Conservation (phyloP, 768 basidiomycete genomes). For the Mycena belliarum region DNA sequence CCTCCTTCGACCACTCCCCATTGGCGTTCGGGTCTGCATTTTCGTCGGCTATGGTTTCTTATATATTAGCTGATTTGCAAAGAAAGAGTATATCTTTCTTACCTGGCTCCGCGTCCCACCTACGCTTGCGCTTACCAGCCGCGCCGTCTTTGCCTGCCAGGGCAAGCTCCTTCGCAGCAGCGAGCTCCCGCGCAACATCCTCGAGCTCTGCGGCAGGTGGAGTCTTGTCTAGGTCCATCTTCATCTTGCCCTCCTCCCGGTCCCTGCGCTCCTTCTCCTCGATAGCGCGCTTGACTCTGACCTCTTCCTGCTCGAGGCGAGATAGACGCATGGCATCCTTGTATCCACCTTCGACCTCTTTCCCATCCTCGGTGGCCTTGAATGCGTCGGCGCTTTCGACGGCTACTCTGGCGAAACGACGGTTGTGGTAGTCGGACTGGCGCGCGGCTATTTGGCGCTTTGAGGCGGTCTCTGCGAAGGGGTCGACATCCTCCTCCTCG, state of each 20-base stretch:
- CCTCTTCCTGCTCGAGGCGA: slow-evolving; percentile 92
- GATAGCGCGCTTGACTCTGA: slow-evolving; percentile 76
- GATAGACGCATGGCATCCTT: slow-evolving; percentile 94
- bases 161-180: slow-evolving; percentile 50
- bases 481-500: slow-evolving; percentile 90
- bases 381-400: slow-evolving; percentile 83
- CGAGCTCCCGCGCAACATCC: slow-evolving; percentile 70
- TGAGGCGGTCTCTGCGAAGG: slow-evolving; percentile 89
- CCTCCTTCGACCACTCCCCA: slow-evolving; percentile 77
- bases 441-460: slow-evolving; percentile 92
- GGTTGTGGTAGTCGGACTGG: slow-evolving; percentile 93
- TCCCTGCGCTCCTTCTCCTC: slow-evolving; percentile 86
- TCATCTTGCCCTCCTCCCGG: slow-evolving; percentile 68
- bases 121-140: slow-evolving; percentile 65
- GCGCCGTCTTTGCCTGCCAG: slow-evolving; percentile 37
- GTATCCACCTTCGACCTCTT: slow-evolving; percentile 82
- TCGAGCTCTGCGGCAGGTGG: slow-evolving; percentile 82
- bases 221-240: slow-evolving; percentile 90
- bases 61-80: too few relatives aligned
- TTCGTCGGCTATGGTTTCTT: too few relatives aligned
- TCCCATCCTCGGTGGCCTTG: slow-evolving; percentile 63
- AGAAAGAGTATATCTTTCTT: too few relatives aligned
- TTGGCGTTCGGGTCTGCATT: slow-evolving; percentile 58
- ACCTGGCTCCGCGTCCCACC: slow-evolving; percentile 72
- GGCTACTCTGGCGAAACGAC: slow-evolving; percentile 83